Conservation (phyloP, 169 alveolate species). For the Plasmodium chabaudi region DNA sequence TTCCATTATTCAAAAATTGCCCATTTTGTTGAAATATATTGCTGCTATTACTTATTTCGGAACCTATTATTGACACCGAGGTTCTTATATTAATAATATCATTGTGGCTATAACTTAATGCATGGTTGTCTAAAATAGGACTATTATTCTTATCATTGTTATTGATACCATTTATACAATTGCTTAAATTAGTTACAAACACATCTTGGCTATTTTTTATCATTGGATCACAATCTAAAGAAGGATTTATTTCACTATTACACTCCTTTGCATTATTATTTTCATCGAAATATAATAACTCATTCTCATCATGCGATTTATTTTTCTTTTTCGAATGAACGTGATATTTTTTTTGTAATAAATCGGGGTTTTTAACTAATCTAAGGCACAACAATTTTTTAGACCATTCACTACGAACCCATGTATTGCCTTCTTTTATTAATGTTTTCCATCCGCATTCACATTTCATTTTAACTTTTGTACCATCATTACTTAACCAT, state of each 20-base stretch:
- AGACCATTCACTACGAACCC: constrained; percentile 78
- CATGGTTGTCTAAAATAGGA: background rate
- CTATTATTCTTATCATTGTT: background rate
- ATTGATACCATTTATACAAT: background rate
- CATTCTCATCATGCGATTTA: constrained; percentile 24
- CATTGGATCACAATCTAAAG: background rate
- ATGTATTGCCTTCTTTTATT: constrained; percentile 69
- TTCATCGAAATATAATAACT: constrained; percentile 2
- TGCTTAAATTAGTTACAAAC: background rate
- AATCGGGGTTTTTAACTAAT: constrained; percentile 62
- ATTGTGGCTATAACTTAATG: background rate
- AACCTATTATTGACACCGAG: no score
- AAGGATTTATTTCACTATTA: constrained; percentile 2
- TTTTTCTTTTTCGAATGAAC: constrained; percentile 31
- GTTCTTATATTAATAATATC: background rate
- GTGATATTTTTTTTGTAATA: constrained; percentile 54
- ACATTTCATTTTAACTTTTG: constrained; percentile 76
- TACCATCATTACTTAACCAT: constrained; percentile 74
- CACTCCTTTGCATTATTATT: background rate
- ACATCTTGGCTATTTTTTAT: background rate
- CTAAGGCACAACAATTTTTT: constrained; percentile 59
- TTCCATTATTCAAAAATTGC: background rate
- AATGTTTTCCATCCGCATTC: constrained; percentile 76
- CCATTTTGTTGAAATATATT: constrained; percentile 1
- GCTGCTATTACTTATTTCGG: background rate